phyloP scores from a whole-genome alignment of 1,284 basidiomycete species.

The Flammula alnicola region DNA sequence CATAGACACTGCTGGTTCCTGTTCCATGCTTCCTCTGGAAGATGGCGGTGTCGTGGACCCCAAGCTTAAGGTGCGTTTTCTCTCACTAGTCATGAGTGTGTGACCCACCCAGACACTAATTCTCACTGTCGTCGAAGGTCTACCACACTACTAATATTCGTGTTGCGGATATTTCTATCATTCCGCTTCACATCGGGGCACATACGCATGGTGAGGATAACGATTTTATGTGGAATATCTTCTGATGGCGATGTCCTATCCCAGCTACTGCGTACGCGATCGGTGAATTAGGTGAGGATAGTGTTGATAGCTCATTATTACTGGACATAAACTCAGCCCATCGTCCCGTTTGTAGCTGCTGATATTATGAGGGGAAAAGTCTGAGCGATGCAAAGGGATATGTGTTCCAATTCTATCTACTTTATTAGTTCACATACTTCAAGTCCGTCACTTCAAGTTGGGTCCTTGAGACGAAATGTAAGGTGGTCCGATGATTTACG shows the following conservation, averaged over 20 bases:
- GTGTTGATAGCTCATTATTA: neutral
- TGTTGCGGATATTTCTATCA: conserved; percentile 14
- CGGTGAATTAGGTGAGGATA: conserved; percentile 18
- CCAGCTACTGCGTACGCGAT: conserved; percentile 14
- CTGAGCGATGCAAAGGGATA: no score
- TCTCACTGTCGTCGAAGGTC: neutral
- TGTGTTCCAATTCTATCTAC: no score
- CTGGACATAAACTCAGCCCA: neutral
- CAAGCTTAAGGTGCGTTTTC: conserved; percentile 5
- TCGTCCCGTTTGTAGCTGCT: neutral
- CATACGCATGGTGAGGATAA: conserved; percentile 7
- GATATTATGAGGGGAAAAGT: conserved; percentile 2
- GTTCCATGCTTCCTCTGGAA: conserved; percentile 10
- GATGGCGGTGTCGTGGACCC: conserved; percentile 12
- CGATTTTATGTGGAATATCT: neutral
- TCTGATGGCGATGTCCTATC: no score
- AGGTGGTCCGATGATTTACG: no score
- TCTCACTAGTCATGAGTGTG: neutral
- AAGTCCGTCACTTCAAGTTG: no score
- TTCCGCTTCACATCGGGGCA: conserved; percentile 13
- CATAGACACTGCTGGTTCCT: conserved; percentile 10
- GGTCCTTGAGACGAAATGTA: no score
- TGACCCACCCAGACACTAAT: no score
- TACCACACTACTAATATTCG: conserved; percentile 15
- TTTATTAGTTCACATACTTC: no score